Base-by-base conservation (phyloP, 1,284 basidiomycete genomes). In the Ceratobasidium sp. region DNA sequence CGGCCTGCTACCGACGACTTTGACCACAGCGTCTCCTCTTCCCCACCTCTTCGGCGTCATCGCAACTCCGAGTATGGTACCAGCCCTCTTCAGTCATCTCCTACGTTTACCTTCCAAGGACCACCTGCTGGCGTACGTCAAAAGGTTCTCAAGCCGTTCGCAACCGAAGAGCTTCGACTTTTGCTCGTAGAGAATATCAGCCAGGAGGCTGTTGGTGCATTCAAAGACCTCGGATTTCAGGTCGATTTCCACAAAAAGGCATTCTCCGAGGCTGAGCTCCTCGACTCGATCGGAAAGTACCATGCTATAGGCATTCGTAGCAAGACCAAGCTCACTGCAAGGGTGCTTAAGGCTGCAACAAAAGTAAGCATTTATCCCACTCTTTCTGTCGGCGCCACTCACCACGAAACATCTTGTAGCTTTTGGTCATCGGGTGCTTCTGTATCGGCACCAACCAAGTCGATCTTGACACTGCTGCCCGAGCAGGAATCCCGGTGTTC, bases 371-470 rank as follows among this genome's bases (percentile, higher is more conserved):
- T 56, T 20, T 45, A 35, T 23, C 23, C 3, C 8, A 8, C 3
- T 35, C 53, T n/a, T 31, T 51, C 7, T 26, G 20, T 45, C 45
- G 31, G 10, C 33, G 28, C 54, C 51, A 56, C 26, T 79, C 51
- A 66, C 28, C 33, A 20, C 26, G 17, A 47, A 1, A 35, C 42
- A 5, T 61, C 35, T 10, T 33, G 4, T 81, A 98, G 95, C 92
- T 99, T 54, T 89, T 99, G 17, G 95, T 93, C 81, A 96, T 99
- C 79, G 98, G 98, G 53, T 99, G 98, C 85, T 99, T 99, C 90
- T 99, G 98, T 86, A 99, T 99, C 81, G 98, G 98, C 77, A 97
- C 96, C 78, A 99, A 99, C 86, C 98, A 99, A 85, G 98, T 99
- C 81, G 96, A 99, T 84, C 91, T 99, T 68, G 80, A 85, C 58